A percentile compares a stretch with the other conserved stretches of the same genome.
Conservation (phyloP, 495 filamentous ascomycete genomes). For the Hypoxylon crocopeplum region DNA sequence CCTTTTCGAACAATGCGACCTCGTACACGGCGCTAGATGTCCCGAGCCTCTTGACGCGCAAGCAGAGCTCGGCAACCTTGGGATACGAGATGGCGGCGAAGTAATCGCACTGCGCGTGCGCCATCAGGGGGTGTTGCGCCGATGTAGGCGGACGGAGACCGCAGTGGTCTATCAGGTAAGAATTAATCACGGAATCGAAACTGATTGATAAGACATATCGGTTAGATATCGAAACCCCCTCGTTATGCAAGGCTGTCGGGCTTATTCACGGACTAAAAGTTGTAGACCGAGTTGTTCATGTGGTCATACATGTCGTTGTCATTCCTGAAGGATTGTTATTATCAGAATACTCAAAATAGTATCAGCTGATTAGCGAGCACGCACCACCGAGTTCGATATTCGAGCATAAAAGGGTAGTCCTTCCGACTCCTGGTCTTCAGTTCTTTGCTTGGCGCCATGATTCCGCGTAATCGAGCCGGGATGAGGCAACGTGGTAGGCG, state of each 20-base stretch:
- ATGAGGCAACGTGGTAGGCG: neutral
- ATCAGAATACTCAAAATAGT: constrained; percentile 1
- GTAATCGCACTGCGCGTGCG: constrained; percentile 82
- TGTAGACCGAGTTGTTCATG: constrained; percentile 84
- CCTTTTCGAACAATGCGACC: constrained; percentile 82
- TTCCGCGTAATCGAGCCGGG: neutral
- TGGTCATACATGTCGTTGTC: constrained; percentile 98
- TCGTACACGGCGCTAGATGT: constrained; percentile 93
- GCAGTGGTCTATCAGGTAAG: constrained; percentile 84
- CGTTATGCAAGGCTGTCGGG: neutral
- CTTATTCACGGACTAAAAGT: constrained; percentile 62
- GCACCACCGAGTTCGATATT: constrained; percentile 91
- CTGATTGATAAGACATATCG: constrained; percentile 32
- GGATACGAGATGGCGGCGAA: constrained; percentile 86
- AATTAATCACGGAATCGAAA: constrained; percentile 88
- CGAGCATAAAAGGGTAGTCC: constrained; percentile 81
- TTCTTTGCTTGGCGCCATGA: constrained; percentile 46
- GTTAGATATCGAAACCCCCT: neutral
- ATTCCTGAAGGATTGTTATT: constrained; percentile 59
- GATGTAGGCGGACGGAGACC: constrained; percentile 73
- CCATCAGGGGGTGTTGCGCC: constrained; percentile 79
- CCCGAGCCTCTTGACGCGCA: constrained; percentile 83
- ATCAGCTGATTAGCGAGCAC: constrained; percentile 1
- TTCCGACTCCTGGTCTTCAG: constrained; percentile 69
- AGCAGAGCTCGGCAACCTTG: constrained; percentile 76